phyloP scores from a whole-genome alignment of 2,329 filamentous ascomycete species.

The Fusarium anthophilum region DNA sequence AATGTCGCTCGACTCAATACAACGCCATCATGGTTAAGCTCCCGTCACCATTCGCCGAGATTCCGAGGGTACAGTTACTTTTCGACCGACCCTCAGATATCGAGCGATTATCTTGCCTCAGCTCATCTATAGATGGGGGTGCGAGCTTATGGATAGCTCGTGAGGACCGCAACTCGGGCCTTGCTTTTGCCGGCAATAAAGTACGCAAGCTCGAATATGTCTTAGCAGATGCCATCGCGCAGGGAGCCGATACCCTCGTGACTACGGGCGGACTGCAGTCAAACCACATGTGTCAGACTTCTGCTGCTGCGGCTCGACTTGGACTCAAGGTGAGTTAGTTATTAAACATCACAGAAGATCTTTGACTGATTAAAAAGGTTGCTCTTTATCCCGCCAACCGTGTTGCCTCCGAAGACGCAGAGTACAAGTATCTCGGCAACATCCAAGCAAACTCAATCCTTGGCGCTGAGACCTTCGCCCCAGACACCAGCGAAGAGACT shows the following conservation, averaged over 20 bases:
- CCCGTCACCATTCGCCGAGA: slow-evolving; percentile 8
- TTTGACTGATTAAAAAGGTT: neutral
- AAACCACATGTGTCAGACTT: slow-evolving; percentile 31
- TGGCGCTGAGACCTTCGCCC: slow-evolving; percentile 20
- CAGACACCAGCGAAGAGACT: slow-evolving; percentile 4
- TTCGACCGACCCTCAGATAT: slow-evolving; percentile 24
- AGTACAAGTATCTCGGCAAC: slow-evolving; percentile 23
- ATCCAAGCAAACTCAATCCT: slow-evolving; percentile 18
- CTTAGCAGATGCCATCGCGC: slow-evolving; percentile 12
- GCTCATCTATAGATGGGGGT: neutral
- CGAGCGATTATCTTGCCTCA: slow-evolving; percentile 16
- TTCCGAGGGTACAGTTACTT: slow-evolving; percentile 14
- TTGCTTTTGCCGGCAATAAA: slow-evolving; percentile 30
- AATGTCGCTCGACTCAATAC: neutral
- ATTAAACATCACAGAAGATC: fast-evolving
- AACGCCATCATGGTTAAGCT: slow-evolving; percentile 3
- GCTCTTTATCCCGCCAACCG: slow-evolving; percentile 17
- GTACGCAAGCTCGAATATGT: slow-evolving; percentile 29
- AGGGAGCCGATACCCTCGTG: slow-evolving; percentile 25
- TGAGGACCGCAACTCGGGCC: slow-evolving; percentile 27
- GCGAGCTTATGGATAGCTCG: slow-evolving; percentile 17
- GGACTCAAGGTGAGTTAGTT: slow-evolving; percentile 1
- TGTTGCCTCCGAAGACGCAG: neutral
- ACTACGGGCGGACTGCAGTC: slow-evolving; percentile 26
- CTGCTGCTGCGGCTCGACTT: slow-evolving; percentile 23